These are phyloP conservation scores for Colletotrichum orchidophilum DNA, from an alignment of 2,329 filamentous ascomycete species.

Conservation along the genomic window DNA sequence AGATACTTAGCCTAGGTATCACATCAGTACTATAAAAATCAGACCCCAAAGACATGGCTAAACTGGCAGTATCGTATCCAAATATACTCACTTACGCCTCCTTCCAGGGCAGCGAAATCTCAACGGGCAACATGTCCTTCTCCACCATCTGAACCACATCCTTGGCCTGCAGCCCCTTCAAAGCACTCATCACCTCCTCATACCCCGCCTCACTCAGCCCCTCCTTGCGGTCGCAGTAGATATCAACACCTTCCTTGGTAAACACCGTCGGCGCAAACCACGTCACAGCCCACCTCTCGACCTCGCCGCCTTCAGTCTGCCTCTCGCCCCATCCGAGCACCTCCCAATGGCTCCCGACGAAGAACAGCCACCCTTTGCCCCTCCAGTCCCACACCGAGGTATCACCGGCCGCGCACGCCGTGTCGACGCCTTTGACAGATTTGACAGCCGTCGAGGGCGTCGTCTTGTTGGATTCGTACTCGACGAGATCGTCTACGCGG, in stretches of 20 bases:
- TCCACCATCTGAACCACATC: slow-evolving; percentile 62
- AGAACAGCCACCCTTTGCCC: slow-evolving; percentile 77
- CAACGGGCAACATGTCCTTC: slow-evolving; percentile 60
- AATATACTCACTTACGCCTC: slow-evolving; percentile 34
- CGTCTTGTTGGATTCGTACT: slow-evolving; percentile 67
- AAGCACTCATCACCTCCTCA: slow-evolving; percentile 61
- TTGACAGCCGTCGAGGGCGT: slow-evolving; percentile 55
- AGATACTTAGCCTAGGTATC: background rate
- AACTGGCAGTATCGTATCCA: background rate
- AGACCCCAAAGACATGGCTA: background rate
- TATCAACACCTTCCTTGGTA: slow-evolving; percentile 82
- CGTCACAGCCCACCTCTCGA: slow-evolving; percentile 79
- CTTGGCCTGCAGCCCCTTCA: slow-evolving; percentile 63
- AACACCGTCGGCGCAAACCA: slow-evolving; percentile 88
- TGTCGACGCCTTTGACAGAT: slow-evolving; percentile 73
- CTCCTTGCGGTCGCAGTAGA: slow-evolving; percentile 73
- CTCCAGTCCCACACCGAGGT: slow-evolving; percentile 76
- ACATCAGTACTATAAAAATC: background rate
- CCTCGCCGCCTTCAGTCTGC: slow-evolving; percentile 47
- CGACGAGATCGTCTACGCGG: slow-evolving; percentile 77
- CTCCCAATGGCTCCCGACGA: slow-evolving; percentile 83
- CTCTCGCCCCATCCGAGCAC: slow-evolving; percentile 77
- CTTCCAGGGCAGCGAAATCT: slow-evolving; percentile 62
- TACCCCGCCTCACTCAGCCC: slow-evolving; percentile 69
- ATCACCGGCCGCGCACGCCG: slow-evolving; percentile 42